Percentiles rank a stretch among this genome's conserved stretches.
Conservation (phyloP, 2,329 filamentous ascomycete species). For the Phialophora tarda region DNA sequence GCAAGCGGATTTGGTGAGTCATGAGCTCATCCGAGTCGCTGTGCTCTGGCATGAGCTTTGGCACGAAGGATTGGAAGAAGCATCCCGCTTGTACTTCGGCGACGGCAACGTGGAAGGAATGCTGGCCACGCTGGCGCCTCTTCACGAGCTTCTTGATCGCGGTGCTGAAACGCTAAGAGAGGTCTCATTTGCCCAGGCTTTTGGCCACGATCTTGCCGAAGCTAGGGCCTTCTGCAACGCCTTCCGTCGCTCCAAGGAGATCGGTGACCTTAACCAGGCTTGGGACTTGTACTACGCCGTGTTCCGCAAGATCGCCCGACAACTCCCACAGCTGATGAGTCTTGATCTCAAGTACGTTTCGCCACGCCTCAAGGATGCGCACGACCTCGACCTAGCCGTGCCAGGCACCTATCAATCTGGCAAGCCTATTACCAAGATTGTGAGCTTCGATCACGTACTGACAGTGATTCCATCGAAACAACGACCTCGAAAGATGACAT, state of each 20-base stretch:
- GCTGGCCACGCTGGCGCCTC: constrained; percentile 85
- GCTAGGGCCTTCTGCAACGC: constrained; percentile 95
- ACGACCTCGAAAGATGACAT: constrained; percentile 83
- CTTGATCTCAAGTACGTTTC: constrained; percentile 97
- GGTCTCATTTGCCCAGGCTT: constrained; percentile 96
- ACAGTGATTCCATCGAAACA: constrained; percentile 97
- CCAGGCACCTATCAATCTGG: constrained; percentile 89
- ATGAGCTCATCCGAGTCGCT: constrained; percentile 94
- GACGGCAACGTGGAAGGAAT: constrained; percentile 98
- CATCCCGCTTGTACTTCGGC: constrained; percentile 93
- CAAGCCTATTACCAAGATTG: constrained; percentile 79
- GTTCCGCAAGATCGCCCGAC: constrained; percentile 91
- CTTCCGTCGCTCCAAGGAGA: constrained; percentile 84
- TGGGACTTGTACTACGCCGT: constrained; percentile 99
- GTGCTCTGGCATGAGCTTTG: constrained; percentile 98
- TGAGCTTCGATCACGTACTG: constrained; percentile 87
- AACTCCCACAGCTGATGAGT: constrained; percentile 88
- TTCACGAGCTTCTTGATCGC: constrained; percentile 88
- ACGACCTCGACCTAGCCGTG: constrained; percentile 89
- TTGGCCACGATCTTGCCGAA: constrained; percentile 92
- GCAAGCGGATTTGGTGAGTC: constrained; percentile 92
- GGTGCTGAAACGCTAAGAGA: constrained; percentile 93
- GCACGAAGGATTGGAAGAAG: constrained; percentile 98
- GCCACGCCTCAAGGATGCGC: constrained; percentile 83
- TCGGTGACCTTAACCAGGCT: constrained; percentile 93